Base-by-base conservation (phyloP, 768 basidiomycete genomes). In the Leccinum subtestaceum region DNA sequence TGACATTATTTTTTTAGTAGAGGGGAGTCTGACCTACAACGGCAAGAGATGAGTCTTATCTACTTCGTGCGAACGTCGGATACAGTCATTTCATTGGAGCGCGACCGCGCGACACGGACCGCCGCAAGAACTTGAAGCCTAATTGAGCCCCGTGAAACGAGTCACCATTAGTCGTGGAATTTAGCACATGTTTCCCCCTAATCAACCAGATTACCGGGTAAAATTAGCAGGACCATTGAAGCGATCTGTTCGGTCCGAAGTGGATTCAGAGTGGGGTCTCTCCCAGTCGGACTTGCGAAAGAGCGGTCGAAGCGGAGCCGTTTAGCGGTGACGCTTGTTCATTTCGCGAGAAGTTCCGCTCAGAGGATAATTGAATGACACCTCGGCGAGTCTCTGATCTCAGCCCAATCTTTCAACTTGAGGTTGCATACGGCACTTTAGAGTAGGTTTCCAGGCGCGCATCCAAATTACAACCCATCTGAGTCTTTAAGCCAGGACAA, bases 301-400 rank as follows among this genome's bases (percentile, higher is more conserved):
- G 40, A n/a, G 40, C 40, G 3, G 15, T 38, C 38, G 17, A 17
- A 40, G 17, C 17, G 40, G 38, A 38, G 3, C 36, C 15, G 15
- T 38, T 36, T 38, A 38, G 7, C 15, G 36, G 36, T 3, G 36
- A 6, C 36, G 36, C 13, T 36, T 36, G 36, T 38, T 38, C 36
- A 38, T 40, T 10, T n/a, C n/a, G 40, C 38, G 17, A 15, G 13
- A 40, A 40, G 38, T 40, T 40, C 38, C 38, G 38, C n/a, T 0
- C 2, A 8, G 9, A 81, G 61, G 5, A 32, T 12, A 5, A 32
- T 38, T 38, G 15, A 38, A 15, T 38, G 15, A 15, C 13, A 38
- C 36, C 13, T 15, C 13, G 32, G 32, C 32, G 32, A 34, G 12
- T 34, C 10, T 12, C 32, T 34, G 32, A 34, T 10, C 34, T 36